These are phyloP conservation scores for Spizellomyces sp. DNA, from an alignment of 192 early-diverging fungal species.

Conservation along the genomic window DNA sequence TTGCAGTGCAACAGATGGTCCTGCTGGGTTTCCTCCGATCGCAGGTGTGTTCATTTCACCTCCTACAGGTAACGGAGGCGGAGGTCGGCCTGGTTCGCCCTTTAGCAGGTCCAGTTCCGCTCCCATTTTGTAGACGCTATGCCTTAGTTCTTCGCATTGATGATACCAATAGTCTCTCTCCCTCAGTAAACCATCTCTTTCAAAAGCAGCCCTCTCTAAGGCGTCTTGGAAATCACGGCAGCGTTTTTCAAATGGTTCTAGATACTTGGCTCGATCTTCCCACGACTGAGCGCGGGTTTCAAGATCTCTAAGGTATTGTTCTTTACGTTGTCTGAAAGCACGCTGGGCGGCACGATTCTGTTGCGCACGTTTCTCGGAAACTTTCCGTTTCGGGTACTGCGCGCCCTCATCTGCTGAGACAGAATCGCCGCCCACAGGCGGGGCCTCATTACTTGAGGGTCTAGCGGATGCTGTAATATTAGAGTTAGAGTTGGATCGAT, in stretches of 20 bases:
- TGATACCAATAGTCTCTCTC: background rate
- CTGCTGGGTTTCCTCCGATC: too few relatives aligned
- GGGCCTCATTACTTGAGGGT: too few relatives aligned
- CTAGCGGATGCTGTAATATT: too few relatives aligned
- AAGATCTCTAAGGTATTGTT: constrained; percentile 24
- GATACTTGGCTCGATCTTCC: constrained; percentile 12
- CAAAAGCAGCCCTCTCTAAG: background rate
- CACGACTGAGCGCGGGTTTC: constrained; percentile 8
- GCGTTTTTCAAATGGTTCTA: background rate
- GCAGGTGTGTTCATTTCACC: too few relatives aligned
- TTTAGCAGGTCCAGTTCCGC: background rate
- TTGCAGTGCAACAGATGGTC: too few relatives aligned
- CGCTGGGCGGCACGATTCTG: constrained; percentile 37
- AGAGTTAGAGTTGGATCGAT: too few relatives aligned
- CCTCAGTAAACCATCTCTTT: background rate
- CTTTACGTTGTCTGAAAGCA: constrained; percentile 32
- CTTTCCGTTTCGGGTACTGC: background rate
- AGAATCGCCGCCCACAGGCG: too few relatives aligned
- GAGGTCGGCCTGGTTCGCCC: too few relatives aligned
- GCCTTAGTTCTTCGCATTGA: background rate
- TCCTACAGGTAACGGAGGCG: too few relatives aligned
- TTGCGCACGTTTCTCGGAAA: constrained; percentile 23
- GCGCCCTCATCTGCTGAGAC: too few relatives aligned
- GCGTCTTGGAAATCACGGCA: background rate
- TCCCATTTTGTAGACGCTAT: background rate